A percentile compares a stretch with the other conserved stretches of the same genome.
Conservation (phyloP, 306 rosid species). For the peach (Prunus persica) region Prunus_persica_NCBIv2 NC_034012.1:13108501-13109000, state of each 20-base stretch:
- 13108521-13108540: not conserved
- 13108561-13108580: not conserved
- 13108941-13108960: not conserved
- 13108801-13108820: not conserved
- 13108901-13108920: not conserved
- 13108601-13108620: not conserved
- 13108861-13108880: not conserved
- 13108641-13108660: not conserved
- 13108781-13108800: not conserved
- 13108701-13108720: not conserved
- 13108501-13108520: not conserved
- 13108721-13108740: not conserved
- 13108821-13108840: not conserved
- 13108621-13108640: not conserved
- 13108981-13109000: not conserved
- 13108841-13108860: not conserved
- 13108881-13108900: not conserved
- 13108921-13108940: not conserved
- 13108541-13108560: not conserved
- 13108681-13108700: not conserved
- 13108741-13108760: not conserved
- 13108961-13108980: not conserved
- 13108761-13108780: not conserved
- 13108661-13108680: not conserved
- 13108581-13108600: too few relatives aligned